Conservation (phyloP, 1,284 basidiomycete species). For the Rhodotorula sp. region DNA sequence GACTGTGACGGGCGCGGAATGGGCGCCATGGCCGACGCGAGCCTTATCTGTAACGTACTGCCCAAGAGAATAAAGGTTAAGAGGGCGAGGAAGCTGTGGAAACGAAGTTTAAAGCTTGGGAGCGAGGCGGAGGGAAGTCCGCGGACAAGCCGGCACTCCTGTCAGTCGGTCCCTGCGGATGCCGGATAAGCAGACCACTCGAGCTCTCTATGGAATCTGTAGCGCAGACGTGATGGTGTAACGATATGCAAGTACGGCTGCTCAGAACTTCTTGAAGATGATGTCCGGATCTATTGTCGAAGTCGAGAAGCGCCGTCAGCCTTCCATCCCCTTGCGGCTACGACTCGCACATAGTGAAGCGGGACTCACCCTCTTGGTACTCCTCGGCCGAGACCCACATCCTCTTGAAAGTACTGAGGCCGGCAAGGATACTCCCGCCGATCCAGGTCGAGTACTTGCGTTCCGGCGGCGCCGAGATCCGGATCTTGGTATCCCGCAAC, state of each 20-base stretch:
- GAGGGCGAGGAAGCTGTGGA: no score
- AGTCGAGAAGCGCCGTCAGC: neutral
- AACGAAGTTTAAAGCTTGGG: no score
- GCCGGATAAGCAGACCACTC: no score
- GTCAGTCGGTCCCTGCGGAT: no score
- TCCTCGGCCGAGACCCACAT: slow-evolving; percentile 95
- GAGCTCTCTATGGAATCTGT: no score
- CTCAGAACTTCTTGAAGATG: slow-evolving; percentile 37
- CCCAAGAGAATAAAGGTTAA: no score
- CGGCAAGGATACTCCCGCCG: slow-evolving; percentile 61
- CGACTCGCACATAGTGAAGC: neutral
- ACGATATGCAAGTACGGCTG: neutral
- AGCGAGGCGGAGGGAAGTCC: no score
- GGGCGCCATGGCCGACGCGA: no score
- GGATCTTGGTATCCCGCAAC: slow-evolving; percentile 97
- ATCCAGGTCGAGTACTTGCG: slow-evolving; percentile 99
- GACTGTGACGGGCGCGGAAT: no score
- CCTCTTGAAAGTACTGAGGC: slow-evolving; percentile 93
- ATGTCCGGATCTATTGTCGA: slow-evolving; percentile 35
- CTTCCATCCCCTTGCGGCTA: neutral
- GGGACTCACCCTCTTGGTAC: slow-evolving; percentile 74
- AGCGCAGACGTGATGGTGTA: neutral
- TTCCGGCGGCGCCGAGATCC: slow-evolving; percentile 99
- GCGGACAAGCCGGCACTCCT: no score
- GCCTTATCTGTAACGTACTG: no score